A percentile compares a stretch with the other conserved stretches of the same genome.
Conservation (phyloP, 345 rosid species). For the Camelina neglecta region DNA sequence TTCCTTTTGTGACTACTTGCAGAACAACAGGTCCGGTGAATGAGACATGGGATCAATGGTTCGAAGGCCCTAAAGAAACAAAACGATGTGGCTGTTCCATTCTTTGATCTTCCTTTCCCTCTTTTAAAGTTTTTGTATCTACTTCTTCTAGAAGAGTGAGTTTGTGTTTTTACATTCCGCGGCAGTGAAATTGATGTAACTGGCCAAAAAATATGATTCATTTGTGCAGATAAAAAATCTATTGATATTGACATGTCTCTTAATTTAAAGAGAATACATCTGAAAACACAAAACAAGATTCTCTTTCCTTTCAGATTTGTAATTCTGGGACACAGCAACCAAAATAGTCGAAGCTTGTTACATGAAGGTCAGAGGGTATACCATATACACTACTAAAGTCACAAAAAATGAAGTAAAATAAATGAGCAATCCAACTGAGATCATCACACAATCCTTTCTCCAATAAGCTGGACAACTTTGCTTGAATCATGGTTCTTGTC, state of each 20-base stretch:
- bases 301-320: too few species aligned
- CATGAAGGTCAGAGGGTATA: not conserved
- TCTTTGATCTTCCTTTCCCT: constrained; percentile 46
- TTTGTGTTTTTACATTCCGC: constrained; percentile 30
- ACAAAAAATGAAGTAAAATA: constrained; percentile 34
- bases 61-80: constrained; percentile 68
- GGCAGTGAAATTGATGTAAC: constrained; percentile 37
- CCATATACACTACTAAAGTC: too few species aligned
- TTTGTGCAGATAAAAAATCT: constrained; percentile 45
- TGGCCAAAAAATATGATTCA: constrained; percentile 30
- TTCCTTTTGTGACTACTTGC: constrained; percentile 34
- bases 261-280: constrained; percentile 1
- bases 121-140: not conserved
- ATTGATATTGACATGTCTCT: constrained; percentile 4
- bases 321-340: not conserved
- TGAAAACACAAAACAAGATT: too few species aligned
- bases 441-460: constrained; percentile 84
- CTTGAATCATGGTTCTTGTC: constrained; percentile 79
- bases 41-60: constrained; percentile 91
- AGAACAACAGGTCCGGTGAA: constrained; percentile 76
- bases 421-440: constrained; percentile 89
- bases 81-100: constrained; percentile 78
- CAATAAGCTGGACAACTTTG: constrained; percentile 82
- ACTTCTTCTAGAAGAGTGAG: constrained; percentile 33
- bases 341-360: constrained; percentile 10